Base-by-base conservation (phyloP, 2,329 filamentous ascomycete species). In the Talaromyces funiculosus region DNA sequence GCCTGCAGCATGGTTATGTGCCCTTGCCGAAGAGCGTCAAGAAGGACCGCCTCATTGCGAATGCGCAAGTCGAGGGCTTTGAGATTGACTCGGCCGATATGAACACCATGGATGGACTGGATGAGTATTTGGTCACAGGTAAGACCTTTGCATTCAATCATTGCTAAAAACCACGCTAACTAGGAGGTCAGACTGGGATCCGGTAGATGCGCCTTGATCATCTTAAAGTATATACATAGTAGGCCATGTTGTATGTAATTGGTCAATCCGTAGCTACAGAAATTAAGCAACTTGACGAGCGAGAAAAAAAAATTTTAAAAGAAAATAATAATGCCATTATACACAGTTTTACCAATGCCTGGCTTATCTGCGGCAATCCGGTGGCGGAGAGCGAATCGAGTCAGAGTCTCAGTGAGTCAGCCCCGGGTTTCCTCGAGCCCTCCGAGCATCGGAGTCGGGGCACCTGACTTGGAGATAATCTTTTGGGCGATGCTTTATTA, bases 51-150 rank as follows among this genome's bases (percentile, higher is more conserved):
- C 86, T 92, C 59, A 66, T 82, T 4, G 83, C 86, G 69, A 92
- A 92, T 69, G 84, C 80, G 3, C 73, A 84, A 38, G 78, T 91
- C 12, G 82, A 80, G 1, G 75, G 77, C 0, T 68, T 67, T 60
- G 65, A 81, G 58, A 86, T 92, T 56, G 80, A 80, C 0, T 77
- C 80, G n/a, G 78, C 72, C n/a, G 87, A 90, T 69, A 82, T 91
- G 80, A 71, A 79, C 65, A 73, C 56, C 4, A 75, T 92, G 80
- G 85, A 90, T 68, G 79, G 67, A 0, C 74, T 90, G 55, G 88
- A 92, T 71, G 89, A 92, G 75, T 82, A 85, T 67, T 77, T 92
- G 26, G 87, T 91, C 1, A 91, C 88, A 1, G 87, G 88, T 76
- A 83, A 83, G 85, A 6, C 24, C 47, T 61, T n/a, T n/a, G n/a